A percentile compares a stretch with the other conserved stretches of the same genome.
Conservation (phyloP, 257 asterid species). For the Solanum sitiens region DNA sequence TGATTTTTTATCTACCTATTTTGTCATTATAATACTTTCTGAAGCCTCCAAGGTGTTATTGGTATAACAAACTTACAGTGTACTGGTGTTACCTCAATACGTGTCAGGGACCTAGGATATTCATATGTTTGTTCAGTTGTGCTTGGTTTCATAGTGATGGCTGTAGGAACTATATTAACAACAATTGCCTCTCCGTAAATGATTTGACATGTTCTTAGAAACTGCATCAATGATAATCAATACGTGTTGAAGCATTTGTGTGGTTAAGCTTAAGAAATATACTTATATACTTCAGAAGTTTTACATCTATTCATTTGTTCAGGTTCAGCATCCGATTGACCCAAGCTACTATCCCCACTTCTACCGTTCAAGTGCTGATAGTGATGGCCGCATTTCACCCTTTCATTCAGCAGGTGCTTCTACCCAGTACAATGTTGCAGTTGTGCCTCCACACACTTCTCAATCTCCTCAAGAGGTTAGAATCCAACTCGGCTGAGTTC, state of each 20-base stretch:
- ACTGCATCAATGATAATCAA: background rate
- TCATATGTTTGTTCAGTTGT: background rate
- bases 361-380: conserved; percentile 52
- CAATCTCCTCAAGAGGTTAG: conserved; percentile 88
- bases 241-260: background rate
- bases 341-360: conserved; percentile 70
- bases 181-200: background rate
- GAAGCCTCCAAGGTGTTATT: background rate
- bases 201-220: background rate
- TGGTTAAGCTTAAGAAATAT: background rate
- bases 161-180: background rate
- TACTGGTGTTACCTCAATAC: background rate
- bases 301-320: background rate
- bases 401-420: conserved; percentile 55
- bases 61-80: background rate
- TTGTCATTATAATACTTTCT: background rate
- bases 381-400: conserved; percentile 76
- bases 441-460: conserved; percentile 56
- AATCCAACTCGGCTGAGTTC: background rate
- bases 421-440: conserved; percentile 44
- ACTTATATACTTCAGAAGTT: background rate
- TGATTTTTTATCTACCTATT: background rate
- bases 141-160: background rate
- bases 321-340: conserved; percentile 75
- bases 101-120: background rate